Evolutionary conservation across 2,329 filamentous ascomycete species (phyloP).

Genomic region (Pestalotiopsis sp.): DNA sequence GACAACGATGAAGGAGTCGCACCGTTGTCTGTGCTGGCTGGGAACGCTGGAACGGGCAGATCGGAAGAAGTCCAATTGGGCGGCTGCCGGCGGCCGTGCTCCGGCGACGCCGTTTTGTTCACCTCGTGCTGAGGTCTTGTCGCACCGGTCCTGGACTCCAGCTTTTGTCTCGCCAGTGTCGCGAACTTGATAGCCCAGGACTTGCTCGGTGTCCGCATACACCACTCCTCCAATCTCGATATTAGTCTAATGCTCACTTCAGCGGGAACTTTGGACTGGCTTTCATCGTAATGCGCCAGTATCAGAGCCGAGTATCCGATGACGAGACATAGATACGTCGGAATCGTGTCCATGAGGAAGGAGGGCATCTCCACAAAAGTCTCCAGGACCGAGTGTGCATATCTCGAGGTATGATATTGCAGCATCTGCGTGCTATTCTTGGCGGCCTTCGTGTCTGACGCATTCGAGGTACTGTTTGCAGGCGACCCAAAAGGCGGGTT

Average conservation of each 20-base stretch:
- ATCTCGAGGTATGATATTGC: constrained; percentile 28
- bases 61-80: constrained; percentile 10
- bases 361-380: constrained; percentile 34
- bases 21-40: constrained; percentile 4
- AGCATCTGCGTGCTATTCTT: constrained; percentile 21
- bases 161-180: constrained; percentile 28
- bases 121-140: neutral
- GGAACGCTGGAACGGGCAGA: constrained; percentile 9
- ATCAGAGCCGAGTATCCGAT: constrained; percentile 35
- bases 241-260: constrained; percentile 29
- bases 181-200: constrained; percentile 34
- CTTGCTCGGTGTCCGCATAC: constrained; percentile 30
- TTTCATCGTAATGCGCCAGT: constrained; percentile 33
- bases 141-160: constrained; percentile 25
- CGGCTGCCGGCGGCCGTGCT: constrained; percentile 6
- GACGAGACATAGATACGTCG: constrained; percentile 32
- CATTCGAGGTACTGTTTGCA: constrained; percentile 15
- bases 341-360: constrained; percentile 30
- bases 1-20: constrained; percentile 11
- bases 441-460: constrained; percentile 9
- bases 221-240: constrained; percentile 30
- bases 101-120: constrained; percentile 6
- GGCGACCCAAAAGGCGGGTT: constrained; percentile 16
- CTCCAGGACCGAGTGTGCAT: constrained; percentile 31
- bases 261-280: constrained; percentile 30